A percentile compares a stretch with the other conserved stretches of the same genome.
Evolutionary conservation across 768 basidiomycete genomes (phyloP).

Genomic region (Amanita molliuscula): DNA sequence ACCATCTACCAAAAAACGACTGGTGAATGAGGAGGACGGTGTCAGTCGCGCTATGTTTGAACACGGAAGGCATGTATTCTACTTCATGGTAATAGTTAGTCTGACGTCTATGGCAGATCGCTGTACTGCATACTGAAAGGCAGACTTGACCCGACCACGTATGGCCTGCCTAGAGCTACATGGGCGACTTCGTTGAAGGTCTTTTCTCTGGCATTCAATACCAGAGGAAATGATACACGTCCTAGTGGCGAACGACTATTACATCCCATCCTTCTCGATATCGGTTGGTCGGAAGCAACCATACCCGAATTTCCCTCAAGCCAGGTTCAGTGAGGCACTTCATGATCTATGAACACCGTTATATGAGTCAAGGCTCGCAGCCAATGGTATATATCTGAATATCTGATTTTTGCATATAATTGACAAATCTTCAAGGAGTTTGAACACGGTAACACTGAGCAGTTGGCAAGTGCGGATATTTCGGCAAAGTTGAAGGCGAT

Average conservation of each 20-base stretch:
- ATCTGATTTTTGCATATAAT: neutral
- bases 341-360: conserved; percentile 10
- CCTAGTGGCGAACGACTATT: conserved; percentile 10
- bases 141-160: conserved; percentile 10
- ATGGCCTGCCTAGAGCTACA: conserved; percentile 13
- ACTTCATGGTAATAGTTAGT: neutral
- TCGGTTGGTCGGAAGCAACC: conserved; percentile 26
- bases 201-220: conserved; percentile 19
- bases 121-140: conserved; percentile 15
- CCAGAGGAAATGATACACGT: conserved; percentile 15
- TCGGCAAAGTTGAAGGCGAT: conserved; percentile 10
- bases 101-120: conserved; percentile 9
- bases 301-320: conserved; percentile 12
- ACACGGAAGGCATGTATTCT: conserved; percentile 28
- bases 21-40: conserved; percentile 12
- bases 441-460: conserved; percentile 16
- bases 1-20: conserved; percentile 37
- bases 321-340: conserved; percentile 16
- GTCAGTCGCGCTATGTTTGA: conserved; percentile 32
- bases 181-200: conserved; percentile 15
- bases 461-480: conserved; percentile 11
- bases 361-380: conserved; percentile 11
- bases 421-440: conserved; percentile 16
- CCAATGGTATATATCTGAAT: conserved; percentile 1
- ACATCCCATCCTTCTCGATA: conserved; percentile 19